Percentiles rank a stretch among this genome's conserved stretches.
Evolutionary conservation across 2,329 filamentous ascomycete species (phyloP).

Genomic region (Beauveria varroae): DNA sequence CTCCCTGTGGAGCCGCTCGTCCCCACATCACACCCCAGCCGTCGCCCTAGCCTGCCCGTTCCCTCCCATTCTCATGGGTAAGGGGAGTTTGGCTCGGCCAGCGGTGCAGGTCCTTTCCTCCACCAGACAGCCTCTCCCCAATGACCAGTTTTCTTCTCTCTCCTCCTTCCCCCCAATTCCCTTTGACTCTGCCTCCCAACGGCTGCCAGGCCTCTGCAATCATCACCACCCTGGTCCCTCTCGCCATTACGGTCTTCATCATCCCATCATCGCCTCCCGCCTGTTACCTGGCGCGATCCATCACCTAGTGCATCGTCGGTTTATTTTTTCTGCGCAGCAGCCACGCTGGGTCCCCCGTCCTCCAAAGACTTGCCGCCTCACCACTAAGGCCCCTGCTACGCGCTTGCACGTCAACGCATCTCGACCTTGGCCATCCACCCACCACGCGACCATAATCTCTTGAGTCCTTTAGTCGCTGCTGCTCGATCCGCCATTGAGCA

Average conservation of each 20-base stretch:
- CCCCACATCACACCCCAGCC: conserved; percentile 10
- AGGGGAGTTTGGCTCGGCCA: conserved; percentile 33
- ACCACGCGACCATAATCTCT: background rate
- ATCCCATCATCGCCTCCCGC: background rate
- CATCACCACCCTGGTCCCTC: background rate
- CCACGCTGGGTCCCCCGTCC: background rate
- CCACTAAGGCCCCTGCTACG: background rate
- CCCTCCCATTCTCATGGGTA: conserved; percentile 34
- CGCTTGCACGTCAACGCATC: background rate
- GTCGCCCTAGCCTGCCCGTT: conserved; percentile 27
- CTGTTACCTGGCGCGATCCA: conserved; percentile 1
- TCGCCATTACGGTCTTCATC: background rate
- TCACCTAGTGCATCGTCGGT: conserved; percentile 4
- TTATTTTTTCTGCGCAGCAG: background rate
- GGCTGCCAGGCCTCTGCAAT: conserved; percentile 9
- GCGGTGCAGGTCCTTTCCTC: conserved; percentile 31
- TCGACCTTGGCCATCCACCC: background rate
- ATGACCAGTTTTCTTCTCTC: conserved; percentile 28
- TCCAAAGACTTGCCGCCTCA: conserved; percentile 6
- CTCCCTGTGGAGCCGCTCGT: conserved; percentile 2
- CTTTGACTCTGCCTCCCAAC: conserved; percentile 12
- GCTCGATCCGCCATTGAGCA: background rate
- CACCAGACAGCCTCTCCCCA: conserved; percentile 32
- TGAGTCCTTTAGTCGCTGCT: background rate
- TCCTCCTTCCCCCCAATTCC: conserved; percentile 28